Conservation (phyloP, 2,329 filamentous ascomycete species). For the Apiospora rasikravindrae region DNA sequence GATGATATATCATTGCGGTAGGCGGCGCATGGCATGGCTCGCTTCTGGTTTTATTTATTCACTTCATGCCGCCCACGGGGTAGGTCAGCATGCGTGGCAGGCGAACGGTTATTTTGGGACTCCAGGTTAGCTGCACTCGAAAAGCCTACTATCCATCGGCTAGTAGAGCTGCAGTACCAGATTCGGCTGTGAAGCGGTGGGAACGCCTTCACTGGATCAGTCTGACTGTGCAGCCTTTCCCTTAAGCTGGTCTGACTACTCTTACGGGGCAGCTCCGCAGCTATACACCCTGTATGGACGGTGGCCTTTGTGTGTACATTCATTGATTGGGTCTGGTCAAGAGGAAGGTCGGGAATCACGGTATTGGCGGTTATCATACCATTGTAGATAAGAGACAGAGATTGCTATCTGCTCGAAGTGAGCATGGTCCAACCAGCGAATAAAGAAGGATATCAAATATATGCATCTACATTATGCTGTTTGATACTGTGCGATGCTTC, state of each 20-base stretch:
- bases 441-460: neutral
- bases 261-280: neutral
- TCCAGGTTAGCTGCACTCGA: neutral
- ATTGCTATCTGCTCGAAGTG: constrained; percentile 4
- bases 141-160: neutral
- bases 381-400: constrained; percentile 2
- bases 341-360: neutral
- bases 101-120: constrained; percentile 5
- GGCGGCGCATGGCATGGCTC: neutral
- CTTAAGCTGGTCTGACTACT: no score
- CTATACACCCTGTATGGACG: constrained; percentile 2
- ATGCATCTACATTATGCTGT: neutral
- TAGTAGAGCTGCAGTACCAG: neutral
- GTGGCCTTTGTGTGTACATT: neutral
- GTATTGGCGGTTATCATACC: neutral
- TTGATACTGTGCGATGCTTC: neutral
- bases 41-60: neutral
- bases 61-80: neutral
- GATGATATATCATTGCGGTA: neutral
- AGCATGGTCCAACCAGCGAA: constrained; percentile 1
- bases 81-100: neutral
- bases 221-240: neutral
- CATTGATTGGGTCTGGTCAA: neutral
- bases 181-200: neutral
- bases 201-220: neutral